These are phyloP conservation scores for Gonium pectorale DNA, from an alignment of 139 green algal species.

Conservation along the genomic window DNA sequence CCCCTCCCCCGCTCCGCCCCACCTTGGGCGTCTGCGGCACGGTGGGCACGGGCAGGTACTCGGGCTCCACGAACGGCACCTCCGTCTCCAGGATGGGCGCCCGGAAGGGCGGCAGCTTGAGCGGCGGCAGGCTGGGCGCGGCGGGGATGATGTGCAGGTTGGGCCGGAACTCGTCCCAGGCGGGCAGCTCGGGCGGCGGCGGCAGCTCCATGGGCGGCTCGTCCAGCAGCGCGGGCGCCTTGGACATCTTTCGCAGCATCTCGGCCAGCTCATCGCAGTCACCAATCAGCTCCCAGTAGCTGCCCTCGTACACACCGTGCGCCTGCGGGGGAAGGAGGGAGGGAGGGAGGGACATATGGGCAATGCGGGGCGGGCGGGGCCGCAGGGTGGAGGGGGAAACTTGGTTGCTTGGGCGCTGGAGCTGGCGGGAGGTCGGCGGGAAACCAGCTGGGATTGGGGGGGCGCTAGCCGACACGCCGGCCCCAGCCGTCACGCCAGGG, in stretches of 20 bases:
- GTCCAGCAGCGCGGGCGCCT: conserved; percentile 59
- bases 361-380: no score
- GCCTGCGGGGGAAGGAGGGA: no score
- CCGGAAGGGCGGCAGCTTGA: conserved; percentile 64
- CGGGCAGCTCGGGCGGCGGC: conserved; percentile 48
- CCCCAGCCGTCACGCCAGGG: no score
- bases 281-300: conserved; percentile 77
- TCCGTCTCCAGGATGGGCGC: conserved; percentile 53
- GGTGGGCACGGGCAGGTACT: conserved; percentile 56
- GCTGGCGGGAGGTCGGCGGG: no score
- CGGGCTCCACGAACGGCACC: conserved; percentile 56
- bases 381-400: no score
- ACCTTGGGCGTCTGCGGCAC: conserved; percentile 38
- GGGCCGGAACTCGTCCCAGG: conserved; percentile 75
- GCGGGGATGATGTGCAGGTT: conserved; percentile 50
- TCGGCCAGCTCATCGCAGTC: conserved; percentile 64
- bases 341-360: no score
- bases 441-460: no score
- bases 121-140: conserved; percentile 44
- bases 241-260: conserved; percentile 61
- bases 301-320: conserved; percentile 79
- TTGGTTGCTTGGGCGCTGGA: no score
- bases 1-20: neutral
- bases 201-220: conserved; percentile 70
- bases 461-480: no score